Evolutionary conservation across 805 yeast species (phyloP).

Genomic region (Saturnispora dispora): DNA sequence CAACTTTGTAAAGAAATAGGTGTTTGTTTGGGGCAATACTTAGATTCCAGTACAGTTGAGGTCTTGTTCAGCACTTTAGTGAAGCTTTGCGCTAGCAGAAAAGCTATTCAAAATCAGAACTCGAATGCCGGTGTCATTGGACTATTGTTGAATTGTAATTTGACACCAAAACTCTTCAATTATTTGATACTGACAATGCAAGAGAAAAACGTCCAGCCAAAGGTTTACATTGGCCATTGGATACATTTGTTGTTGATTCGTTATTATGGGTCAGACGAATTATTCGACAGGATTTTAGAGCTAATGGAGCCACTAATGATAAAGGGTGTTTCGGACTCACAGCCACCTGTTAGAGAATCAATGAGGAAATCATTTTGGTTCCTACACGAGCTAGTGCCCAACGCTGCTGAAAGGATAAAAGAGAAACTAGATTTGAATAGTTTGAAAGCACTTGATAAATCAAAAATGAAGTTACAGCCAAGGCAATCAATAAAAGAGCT

Average conservation of each 20-base stretch:
- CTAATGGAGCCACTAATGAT: constrained; percentile 40
- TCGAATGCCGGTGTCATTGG: constrained; percentile 49
- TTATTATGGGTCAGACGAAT: constrained; percentile 30
- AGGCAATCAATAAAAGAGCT: constrained; percentile 42
- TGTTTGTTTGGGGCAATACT: constrained; percentile 28
- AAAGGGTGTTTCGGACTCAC: constrained; percentile 69
- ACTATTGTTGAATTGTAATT: constrained; percentile 46
- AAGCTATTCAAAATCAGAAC: constrained; percentile 51
- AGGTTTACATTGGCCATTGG: constrained; percentile 64
- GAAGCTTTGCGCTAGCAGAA: constrained; percentile 50
- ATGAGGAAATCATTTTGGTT: constrained; percentile 73
- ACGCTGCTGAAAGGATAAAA: constrained; percentile 34
- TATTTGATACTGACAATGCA: constrained; percentile 42
- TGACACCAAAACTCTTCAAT: constrained; percentile 41
- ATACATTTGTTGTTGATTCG: constrained; percentile 51
- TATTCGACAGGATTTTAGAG: constrained; percentile 29
- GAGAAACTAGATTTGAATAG: constrained; percentile 35
- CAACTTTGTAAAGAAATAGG: constrained; percentile 64
- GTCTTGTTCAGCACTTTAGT: constrained; percentile 38
- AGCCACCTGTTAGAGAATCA: constrained; percentile 67
- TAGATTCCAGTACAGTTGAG: constrained; percentile 43
- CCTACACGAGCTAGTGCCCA: constrained; percentile 45
- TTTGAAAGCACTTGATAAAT: constrained; percentile 52
- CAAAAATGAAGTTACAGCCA: constrained; percentile 22
- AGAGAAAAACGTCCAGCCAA: constrained; percentile 66